phyloP scores from a whole-genome alignment of 1,139 yeast species.

The Ogataea hybrid region DNA sequence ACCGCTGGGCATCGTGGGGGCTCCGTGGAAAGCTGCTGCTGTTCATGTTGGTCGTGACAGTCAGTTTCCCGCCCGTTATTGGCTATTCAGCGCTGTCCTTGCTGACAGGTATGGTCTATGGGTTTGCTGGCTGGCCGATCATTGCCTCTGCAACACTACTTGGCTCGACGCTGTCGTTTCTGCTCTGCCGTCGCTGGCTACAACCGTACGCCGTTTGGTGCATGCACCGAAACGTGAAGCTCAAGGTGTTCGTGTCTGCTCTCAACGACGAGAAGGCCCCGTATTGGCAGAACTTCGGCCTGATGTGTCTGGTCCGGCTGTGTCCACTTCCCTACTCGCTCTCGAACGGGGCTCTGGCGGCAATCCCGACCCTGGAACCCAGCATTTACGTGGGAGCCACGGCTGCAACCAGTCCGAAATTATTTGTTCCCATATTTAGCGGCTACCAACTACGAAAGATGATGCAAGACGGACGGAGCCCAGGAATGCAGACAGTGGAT shows the following conservation, averaged over 20 bases:
- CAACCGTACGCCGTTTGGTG: slow-evolving; percentile 50
- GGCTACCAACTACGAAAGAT: slow-evolving; percentile 75
- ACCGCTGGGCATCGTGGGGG: slow-evolving; percentile 23
- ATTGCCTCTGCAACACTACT: slow-evolving; percentile 64
- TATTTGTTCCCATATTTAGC: slow-evolving; percentile 71
- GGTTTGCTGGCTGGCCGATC: slow-evolving; percentile 77
- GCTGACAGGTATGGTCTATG: slow-evolving; percentile 80
- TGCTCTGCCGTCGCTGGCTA: slow-evolving; percentile 62
- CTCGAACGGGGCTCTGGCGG: slow-evolving; percentile 89
- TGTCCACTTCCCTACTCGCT: slow-evolving; percentile 94
- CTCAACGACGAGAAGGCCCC: slow-evolving; percentile 58
- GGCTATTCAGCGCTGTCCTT: slow-evolving; percentile 76
- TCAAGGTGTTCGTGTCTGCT: slow-evolving; percentile 75
- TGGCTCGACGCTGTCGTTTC: slow-evolving; percentile 75
- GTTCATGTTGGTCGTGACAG: slow-evolving; percentile 44
- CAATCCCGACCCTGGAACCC: slow-evolving; percentile 70
- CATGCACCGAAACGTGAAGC: slow-evolving; percentile 55
- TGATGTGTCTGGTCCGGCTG: slow-evolving; percentile 69
- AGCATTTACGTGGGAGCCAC: slow-evolving; percentile 70
- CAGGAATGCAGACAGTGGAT: slow-evolving; percentile 49
- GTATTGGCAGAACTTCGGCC: slow-evolving; percentile 46
- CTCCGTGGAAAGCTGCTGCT: slow-evolving; percentile 54
- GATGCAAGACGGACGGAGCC: slow-evolving; percentile 53
- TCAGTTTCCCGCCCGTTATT: slow-evolving; percentile 82
- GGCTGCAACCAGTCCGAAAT: slow-evolving; percentile 74